Evolutionary conservation across 768 basidiomycete species (phyloP).

Genomic region (Lentinula lateritia): DNA sequence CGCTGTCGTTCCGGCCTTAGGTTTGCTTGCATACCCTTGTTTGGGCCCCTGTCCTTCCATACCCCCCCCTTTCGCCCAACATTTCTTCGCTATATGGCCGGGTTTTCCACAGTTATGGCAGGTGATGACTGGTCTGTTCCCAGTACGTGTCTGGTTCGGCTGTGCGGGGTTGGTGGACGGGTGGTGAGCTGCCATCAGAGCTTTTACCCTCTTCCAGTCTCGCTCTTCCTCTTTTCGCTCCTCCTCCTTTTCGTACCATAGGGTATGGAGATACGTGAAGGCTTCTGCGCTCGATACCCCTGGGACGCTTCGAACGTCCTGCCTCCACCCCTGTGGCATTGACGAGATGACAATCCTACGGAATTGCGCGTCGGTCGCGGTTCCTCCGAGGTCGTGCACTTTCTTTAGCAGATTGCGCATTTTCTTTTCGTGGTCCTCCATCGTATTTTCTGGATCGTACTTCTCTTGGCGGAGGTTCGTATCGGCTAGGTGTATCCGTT

Average conservation of each 20-base stretch:
- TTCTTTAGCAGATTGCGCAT: not conserved
- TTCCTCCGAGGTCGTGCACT: not conserved
- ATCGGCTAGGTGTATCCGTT: not conserved
- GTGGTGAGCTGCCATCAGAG: not conserved
- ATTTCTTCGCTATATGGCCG: not conserved
- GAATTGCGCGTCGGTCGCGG: not conserved
- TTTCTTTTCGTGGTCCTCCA: not conserved
- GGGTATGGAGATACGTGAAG: not conserved
- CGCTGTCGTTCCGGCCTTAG: no score
- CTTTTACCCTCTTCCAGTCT: not conserved
- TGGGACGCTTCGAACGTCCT: not conserved
- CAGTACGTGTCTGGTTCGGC: not conserved
- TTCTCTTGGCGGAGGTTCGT: not conserved
- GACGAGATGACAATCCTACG: not conserved
- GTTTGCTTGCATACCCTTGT: no score
- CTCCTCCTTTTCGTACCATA: not conserved
- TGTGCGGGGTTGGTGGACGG: not conserved
- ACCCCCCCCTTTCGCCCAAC: not conserved
- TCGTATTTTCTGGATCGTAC: not conserved
- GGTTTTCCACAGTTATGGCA: not conserved
- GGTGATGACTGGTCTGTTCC: no score
- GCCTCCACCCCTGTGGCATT: not conserved
- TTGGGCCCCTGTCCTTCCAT: not conserved
- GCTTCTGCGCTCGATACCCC: not conserved
- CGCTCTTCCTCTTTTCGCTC: not conserved